A percentile compares a stretch with the other conserved stretches of the same genome.
These are phyloP conservation scores for Penicillium coprophilum DNA, from an alignment of 495 filamentous ascomycete species.

Conservation along the genomic window DNA sequence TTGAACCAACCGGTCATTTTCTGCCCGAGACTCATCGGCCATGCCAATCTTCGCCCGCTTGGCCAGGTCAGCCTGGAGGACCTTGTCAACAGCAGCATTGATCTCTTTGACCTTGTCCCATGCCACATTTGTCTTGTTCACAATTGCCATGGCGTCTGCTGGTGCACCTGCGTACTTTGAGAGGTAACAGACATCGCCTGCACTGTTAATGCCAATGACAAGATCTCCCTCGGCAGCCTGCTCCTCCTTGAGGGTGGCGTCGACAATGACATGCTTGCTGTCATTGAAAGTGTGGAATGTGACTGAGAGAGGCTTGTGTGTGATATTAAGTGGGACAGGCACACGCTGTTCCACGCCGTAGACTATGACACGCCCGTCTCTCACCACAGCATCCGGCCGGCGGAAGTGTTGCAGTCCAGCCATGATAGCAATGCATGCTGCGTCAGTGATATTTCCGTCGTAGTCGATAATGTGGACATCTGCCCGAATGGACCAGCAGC, in stretches of 20 bases:
- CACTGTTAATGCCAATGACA: constrained; percentile 80
- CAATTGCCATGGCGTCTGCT: constrained; percentile 70
- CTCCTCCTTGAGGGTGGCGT: constrained; percentile 82
- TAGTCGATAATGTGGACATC: constrained; percentile 87
- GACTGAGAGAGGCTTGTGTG: constrained; percentile 86
- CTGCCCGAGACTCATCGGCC: constrained; percentile 75
- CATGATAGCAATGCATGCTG: constrained; percentile 80
- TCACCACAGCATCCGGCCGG: constrained; percentile 80
- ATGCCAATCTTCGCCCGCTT: constrained; percentile 72
- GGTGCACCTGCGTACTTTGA: constrained; percentile 82
- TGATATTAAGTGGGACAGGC: constrained; percentile 81
- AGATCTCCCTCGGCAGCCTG: constrained; percentile 80
- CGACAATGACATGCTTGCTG: constrained; percentile 64
- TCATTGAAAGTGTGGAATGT: constrained; percentile 80
- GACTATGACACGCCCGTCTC: constrained; percentile 77
- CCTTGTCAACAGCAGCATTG: constrained; percentile 64
- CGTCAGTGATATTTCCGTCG: constrained; percentile 85
- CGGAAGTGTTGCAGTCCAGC: constrained; percentile 86
- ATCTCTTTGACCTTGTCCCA: constrained; percentile 77
- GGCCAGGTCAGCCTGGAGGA: constrained; percentile 72
- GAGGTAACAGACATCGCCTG: constrained; percentile 89
- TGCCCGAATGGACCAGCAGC: constrained; percentile 85
- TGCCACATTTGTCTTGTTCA: constrained; percentile 68
- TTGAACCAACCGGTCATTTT: constrained; percentile 61
- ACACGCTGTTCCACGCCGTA: constrained; percentile 82